A percentile compares a stretch with the other conserved stretches of the same genome.
Conservation (phyloP, 2,329 filamentous ascomycete genomes). For the Pseudogymnoascus sp. region DNA sequence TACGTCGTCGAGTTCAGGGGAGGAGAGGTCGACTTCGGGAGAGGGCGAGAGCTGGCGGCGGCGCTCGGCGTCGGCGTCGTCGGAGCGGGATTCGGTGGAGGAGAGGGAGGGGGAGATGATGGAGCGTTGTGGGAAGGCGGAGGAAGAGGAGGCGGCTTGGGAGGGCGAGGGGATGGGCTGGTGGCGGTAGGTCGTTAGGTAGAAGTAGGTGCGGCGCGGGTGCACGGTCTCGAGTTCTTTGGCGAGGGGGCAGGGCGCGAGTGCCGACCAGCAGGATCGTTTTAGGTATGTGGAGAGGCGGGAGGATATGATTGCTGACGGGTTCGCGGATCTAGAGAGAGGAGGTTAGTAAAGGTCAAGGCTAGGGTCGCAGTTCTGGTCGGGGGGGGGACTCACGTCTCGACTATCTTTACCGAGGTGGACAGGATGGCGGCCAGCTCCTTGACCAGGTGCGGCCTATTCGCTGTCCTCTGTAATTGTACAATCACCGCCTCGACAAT, state of each 20-base stretch:
- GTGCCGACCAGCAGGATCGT: constrained; percentile 70
- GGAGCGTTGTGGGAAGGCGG: constrained; percentile 43
- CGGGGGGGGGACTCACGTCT: constrained; percentile 62
- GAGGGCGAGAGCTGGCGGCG: constrained; percentile 73
- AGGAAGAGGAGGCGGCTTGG: constrained; percentile 38
- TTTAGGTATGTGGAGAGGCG: constrained; percentile 84
- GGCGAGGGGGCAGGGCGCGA: constrained; percentile 76
- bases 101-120: constrained; percentile 82
- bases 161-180: constrained; percentile 69
- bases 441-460: constrained; percentile 89
- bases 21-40: constrained; percentile 86
- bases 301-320: constrained; percentile 89
- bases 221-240: constrained; percentile 91
- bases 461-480: constrained; percentile 81
- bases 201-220: constrained; percentile 93
- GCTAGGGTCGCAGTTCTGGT: constrained; percentile 14
- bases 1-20: constrained; percentile 73
- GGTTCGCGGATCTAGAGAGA: constrained; percentile 75
- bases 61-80: constrained; percentile 62
- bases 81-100: constrained; percentile 57
- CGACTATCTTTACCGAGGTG: constrained; percentile 70
- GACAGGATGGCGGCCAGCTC: constrained; percentile 78
- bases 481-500: constrained; percentile 87
- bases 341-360: constrained; percentile 25
- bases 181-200: constrained; percentile 79